Percentiles rank a stretch among this genome's conserved stretches.
These are phyloP conservation scores for Neurospora sp. DNA, from an alignment of 495 filamentous ascomycete species.

Conservation along the genomic window DNA sequence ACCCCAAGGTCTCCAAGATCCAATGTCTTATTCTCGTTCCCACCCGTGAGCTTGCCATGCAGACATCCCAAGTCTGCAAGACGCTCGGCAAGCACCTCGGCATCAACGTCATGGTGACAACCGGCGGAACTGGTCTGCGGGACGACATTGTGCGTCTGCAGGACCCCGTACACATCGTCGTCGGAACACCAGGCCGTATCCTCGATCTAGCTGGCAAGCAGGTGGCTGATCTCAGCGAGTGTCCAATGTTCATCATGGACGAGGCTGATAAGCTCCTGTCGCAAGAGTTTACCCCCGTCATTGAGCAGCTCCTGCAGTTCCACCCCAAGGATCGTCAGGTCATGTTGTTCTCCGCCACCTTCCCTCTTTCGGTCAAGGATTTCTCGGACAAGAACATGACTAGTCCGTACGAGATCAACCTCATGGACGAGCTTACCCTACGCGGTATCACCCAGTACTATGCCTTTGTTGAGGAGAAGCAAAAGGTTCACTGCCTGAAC, in stretches of 20 bases:
- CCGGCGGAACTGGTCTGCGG: slow-evolving; percentile 85
- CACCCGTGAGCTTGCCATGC: slow-evolving; percentile 93
- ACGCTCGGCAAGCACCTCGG: slow-evolving; percentile 93
- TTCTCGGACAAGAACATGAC: slow-evolving; percentile 99
- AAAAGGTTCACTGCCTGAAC: slow-evolving; percentile 98
- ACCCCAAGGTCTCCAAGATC: slow-evolving; percentile 88
- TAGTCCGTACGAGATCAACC: slow-evolving; percentile 93
- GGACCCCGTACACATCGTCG: slow-evolving; percentile 92
- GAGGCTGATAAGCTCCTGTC: slow-evolving; percentile 97
- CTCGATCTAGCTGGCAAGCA: slow-evolving; percentile 90
- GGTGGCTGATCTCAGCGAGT: slow-evolving; percentile 92
- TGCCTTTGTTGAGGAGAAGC: slow-evolving; percentile 97
- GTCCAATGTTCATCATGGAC: slow-evolving; percentile 97
- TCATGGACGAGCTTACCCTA: slow-evolving; percentile 98
- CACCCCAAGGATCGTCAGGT: slow-evolving; percentile 94
- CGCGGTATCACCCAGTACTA: slow-evolving; percentile 99
- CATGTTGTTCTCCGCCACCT: slow-evolving; percentile 98
- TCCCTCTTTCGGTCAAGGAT: slow-evolving; percentile 87
- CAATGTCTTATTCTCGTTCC: slow-evolving; percentile 94
- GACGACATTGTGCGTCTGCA: slow-evolving; percentile 95
- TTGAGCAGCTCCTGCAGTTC: slow-evolving; percentile 87
- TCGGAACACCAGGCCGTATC: slow-evolving; percentile 92
- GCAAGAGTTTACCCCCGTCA: slow-evolving; percentile 90
- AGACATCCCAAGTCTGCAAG: slow-evolving; percentile 98
- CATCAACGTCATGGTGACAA: slow-evolving; percentile 98